Base-by-base conservation (phyloP, 768 basidiomycete species). In the Russula compacta region DNA sequence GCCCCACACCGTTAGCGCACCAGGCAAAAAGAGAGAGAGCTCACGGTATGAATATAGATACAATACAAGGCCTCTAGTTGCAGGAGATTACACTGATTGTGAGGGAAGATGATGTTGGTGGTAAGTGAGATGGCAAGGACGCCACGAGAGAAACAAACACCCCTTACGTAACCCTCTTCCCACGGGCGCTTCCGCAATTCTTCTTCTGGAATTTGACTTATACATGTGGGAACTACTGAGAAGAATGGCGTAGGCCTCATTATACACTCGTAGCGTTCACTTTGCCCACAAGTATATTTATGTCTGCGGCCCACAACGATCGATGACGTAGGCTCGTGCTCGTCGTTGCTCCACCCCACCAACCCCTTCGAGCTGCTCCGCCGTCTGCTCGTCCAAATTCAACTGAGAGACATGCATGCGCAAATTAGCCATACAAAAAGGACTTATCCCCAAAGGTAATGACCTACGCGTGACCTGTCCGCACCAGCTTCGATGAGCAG, bases 401-500 rank as follows among this genome's bases (percentile, higher is more conserved):
- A 84, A 74, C 93, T 95, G 19, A 17, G 0, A 2, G 11, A 50
- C 32, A 59, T 6, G 33, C 33, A 44, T 35, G 14, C 43, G 19
- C 9, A 21, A 39, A 38, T 51, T 38, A 59, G 24, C 58, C 52
- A 11, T 54, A 32, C 4, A 32, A 60, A 21, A 32, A 35, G 40
- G 58, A 63, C 56, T 48, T 64, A 53, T 59, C 21, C 21, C 59
- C 52, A 24, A 58, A 33, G 12, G 1, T 14, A 24, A 32, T n/a
- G 6, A 53, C 89, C 66, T 73, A 95, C 94, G 67, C 91, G 80
- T 66, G 81, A 82, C 35, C 95, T 85, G 78, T 98, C 95, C 8
- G 95, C 95, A 19, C 95, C 95, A 49, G 92, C 95, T 71, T 95
- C 92, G 61, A 99, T 95, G 53, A 99, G 79, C 53, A 89, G 72